These are phyloP conservation scores for Phaffomyces thermotolerans DNA, from an alignment of 805 yeast species.

Conservation along the genomic window DNA sequence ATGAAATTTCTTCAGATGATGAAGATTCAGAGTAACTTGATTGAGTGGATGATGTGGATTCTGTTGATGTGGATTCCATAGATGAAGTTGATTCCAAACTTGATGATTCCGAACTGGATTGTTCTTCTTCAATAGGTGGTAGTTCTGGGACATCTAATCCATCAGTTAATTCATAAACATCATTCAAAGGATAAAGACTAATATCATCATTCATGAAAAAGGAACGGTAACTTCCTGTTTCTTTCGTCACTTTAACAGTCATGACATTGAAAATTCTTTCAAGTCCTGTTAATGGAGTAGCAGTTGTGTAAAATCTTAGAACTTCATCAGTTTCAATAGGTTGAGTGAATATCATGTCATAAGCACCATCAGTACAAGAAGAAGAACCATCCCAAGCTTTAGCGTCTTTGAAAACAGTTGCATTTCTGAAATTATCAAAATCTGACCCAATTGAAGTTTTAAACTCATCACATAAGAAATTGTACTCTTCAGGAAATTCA, in stretches of 20 bases:
- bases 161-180: background rate
- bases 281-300: background rate
- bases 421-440: constrained; percentile 5
- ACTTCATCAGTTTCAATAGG: background rate
- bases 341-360: background rate
- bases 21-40: background rate
- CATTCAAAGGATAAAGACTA: background rate
- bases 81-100: background rate
- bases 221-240: background rate
- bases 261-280: background rate
- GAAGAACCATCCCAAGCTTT: background rate
- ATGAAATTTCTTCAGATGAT: background rate
- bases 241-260: background rate
- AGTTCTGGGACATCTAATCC: background rate
- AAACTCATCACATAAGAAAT: constrained; percentile 3
- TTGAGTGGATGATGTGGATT: background rate
- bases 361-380: background rate
- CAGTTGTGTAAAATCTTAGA: background rate
- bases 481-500: constrained; percentile 1
- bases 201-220: background rate
- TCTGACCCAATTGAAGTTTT: constrained; percentile 3
- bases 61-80: background rate
- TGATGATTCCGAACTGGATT: background rate
- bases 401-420: constrained; percentile 1
- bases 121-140: background rate